phyloP scores from a whole-genome alignment of 2,329 filamentous ascomycete species.

The Colletotrichum horii region DNA sequence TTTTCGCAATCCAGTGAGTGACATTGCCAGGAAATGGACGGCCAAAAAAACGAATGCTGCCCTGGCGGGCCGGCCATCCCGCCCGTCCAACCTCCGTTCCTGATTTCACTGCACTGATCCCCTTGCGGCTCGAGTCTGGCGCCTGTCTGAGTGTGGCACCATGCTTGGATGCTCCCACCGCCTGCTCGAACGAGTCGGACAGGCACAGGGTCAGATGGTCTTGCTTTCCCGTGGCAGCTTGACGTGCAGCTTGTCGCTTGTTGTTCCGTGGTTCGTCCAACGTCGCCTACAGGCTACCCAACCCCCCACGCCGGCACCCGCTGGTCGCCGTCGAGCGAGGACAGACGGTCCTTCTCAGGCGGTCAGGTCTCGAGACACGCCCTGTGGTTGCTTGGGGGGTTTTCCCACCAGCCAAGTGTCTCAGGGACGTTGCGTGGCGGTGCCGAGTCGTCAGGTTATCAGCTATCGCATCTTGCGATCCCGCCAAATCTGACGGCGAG shows the following conservation, averaged over 20 bases:
- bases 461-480: constrained; percentile 14
- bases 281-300: not conserved
- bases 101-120: constrained; percentile 14
- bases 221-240: not conserved
- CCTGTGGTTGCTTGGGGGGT: not conserved
- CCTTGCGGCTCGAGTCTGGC: constrained; percentile 2
- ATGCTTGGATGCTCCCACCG: constrained; percentile 12
- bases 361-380: not conserved
- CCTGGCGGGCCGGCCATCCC: constrained; percentile 8
- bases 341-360: not conserved
- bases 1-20: not conserved
- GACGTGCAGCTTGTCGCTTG: not conserved
- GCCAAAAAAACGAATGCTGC: not conserved
- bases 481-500: constrained; percentile 6
- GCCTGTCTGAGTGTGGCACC: constrained; percentile 10
- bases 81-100: constrained; percentile 10
- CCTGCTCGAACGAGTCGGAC: constrained; percentile 8
- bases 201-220: not conserved
- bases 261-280: not conserved
- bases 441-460: constrained; percentile 13
- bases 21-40: not conserved
- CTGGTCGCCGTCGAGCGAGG: constrained; percentile 7
- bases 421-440: not conserved
- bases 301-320: constrained; percentile 1
- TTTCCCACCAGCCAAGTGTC: not conserved